Conservation (phyloP, 345 rosid species). For the Heritiera fomes region DNA sequence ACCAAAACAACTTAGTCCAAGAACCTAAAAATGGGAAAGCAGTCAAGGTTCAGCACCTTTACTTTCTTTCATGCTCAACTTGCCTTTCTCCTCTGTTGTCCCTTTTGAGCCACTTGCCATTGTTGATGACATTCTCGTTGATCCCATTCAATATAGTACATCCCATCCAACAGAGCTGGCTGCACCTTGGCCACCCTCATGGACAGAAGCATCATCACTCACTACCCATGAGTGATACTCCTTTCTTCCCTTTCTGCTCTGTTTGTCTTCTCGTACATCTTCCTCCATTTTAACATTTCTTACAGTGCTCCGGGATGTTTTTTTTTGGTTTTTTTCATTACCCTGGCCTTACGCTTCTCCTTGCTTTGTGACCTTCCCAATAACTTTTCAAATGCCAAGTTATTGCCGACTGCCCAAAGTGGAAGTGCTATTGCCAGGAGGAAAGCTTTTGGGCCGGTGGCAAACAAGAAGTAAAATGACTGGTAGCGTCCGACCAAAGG, state of each 20-base stretch:
- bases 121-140: slow-evolving; percentile 15
- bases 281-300: slow-evolving; percentile 27
- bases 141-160: slow-evolving; percentile 38
- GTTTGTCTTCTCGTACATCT: slow-evolving; percentile 24
- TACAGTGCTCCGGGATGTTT: slow-evolving; percentile 18
- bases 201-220: slow-evolving; percentile 28
- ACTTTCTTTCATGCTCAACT: slow-evolving; percentile 32
- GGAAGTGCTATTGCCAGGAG: slow-evolving; percentile 39
- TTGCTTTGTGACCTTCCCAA: slow-evolving; percentile 23
- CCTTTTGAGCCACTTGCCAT: slow-evolving; percentile 16
- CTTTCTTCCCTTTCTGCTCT: slow-evolving; percentile 24
- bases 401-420: slow-evolving; percentile 37
- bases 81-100: slow-evolving; percentile 22
- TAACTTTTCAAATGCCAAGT: slow-evolving; percentile 38
- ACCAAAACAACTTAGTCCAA: slow-evolving; percentile 53
- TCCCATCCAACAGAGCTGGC: slow-evolving; percentile 63
- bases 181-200: slow-evolving; percentile 21
- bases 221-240: slow-evolving; percentile 33
- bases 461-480: slow-evolving; percentile 39
- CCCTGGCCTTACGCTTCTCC: slow-evolving; percentile 31
- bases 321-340: slow-evolving; percentile 26
- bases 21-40: slow-evolving; percentile 58
- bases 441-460: slow-evolving; percentile 67
- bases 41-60: slow-evolving; percentile 40
- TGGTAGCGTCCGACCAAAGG: slow-evolving; percentile 62